Evolutionary conservation across 1,139 yeast genomes (phyloP).

Genomic region (Protomyces pachydermus): DNA sequence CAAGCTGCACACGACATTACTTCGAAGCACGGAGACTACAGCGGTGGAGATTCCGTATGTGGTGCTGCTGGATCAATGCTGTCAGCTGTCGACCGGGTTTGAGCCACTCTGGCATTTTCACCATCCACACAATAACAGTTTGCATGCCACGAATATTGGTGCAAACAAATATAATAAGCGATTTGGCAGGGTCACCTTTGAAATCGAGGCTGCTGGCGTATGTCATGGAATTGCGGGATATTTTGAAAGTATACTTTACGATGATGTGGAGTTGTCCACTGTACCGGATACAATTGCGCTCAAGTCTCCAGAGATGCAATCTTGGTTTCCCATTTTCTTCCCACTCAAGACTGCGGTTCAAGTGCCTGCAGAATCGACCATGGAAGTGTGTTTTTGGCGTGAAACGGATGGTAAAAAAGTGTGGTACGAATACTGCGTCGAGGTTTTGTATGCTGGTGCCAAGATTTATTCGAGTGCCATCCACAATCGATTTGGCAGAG

Average conservation of each 20-base stretch:
- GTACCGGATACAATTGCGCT: conserved; percentile 45
- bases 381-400: conserved; percentile 51
- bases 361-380: conserved; percentile 51
- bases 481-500: conserved; percentile 41
- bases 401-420: conserved; percentile 44
- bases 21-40: conserved; percentile 30
- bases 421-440: conserved; percentile 74
- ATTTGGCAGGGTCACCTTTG: conserved; percentile 40
- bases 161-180: conserved; percentile 37
- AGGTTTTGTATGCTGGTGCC: conserved; percentile 47
- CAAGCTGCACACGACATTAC: conserved; percentile 42
- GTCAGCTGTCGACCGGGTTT: conserved; percentile 42
- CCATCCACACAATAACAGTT: conserved; percentile 43
- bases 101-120: conserved; percentile 49
- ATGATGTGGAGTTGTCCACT: conserved; percentile 53
- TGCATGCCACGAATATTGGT: neutral
- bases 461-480: conserved; percentile 45
- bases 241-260: conserved; percentile 63
- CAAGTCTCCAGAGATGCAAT: conserved; percentile 53
- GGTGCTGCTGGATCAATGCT: conserved; percentile 51
- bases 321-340: conserved; percentile 73
- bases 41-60: conserved; percentile 55
- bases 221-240: conserved; percentile 73
- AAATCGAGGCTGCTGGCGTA: conserved; percentile 46
- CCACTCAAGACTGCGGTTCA: conserved; percentile 51